Evolutionary conservation across 768 basidiomycete genomes (phyloP).

Genomic region (Leccinum uliginosum): DNA sequence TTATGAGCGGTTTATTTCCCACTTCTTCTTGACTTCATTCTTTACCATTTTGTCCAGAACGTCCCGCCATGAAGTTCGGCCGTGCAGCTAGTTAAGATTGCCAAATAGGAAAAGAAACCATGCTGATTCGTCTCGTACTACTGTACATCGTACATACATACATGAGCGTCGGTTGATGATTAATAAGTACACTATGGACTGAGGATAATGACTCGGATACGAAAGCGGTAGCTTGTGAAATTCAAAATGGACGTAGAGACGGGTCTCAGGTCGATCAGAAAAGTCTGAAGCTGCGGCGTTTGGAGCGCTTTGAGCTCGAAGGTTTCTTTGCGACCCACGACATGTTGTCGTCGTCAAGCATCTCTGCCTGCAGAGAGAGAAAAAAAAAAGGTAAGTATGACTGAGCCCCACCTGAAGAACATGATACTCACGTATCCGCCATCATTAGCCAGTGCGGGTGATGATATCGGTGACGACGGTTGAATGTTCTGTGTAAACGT

Average conservation of each 20-base stretch:
- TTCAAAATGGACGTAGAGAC: background rate
- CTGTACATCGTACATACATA: constrained; percentile 15
- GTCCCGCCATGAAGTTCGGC: no score
- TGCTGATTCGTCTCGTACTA: constrained; percentile 4
- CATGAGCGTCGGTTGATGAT: constrained; percentile 1
- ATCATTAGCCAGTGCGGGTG: background rate
- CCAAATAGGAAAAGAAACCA: background rate
- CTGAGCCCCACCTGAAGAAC: background rate
- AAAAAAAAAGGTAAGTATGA: background rate
- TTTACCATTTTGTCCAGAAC: no score
- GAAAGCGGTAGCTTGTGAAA: background rate
- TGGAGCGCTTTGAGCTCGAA: constrained; percentile 4
- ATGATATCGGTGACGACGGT: constrained; percentile 5
- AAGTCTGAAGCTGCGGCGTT: constrained; percentile 3
- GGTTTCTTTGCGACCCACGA: constrained; percentile 16
- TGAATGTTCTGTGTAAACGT: constrained; percentile 7
- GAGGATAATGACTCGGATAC: constrained; percentile 4
- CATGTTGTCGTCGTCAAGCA: constrained; percentile 30
- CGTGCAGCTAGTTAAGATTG: background rate
- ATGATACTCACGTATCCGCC: constrained; percentile 15
- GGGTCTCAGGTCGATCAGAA: constrained; percentile 6
- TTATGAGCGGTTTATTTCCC: no score
- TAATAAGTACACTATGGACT: background rate
- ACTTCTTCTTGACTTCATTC: no score
- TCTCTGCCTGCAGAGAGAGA: constrained; percentile 19